These are phyloP conservation scores for Potentilla sterilis DNA, from an alignment of 306 rosid species.

Conservation along the genomic window DNA sequence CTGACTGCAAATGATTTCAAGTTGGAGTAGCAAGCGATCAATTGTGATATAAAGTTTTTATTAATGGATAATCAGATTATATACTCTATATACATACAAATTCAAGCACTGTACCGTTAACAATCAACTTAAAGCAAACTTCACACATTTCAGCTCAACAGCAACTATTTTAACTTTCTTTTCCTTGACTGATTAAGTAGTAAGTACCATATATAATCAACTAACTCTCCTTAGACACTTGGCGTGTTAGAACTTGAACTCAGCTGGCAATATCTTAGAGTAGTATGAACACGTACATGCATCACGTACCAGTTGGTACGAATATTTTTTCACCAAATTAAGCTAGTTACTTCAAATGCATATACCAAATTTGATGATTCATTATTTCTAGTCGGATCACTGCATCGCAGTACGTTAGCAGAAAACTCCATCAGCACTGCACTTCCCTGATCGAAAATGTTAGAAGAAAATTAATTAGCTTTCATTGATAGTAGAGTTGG, in stretches of 20 bases:
- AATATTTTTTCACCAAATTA: not conserved
- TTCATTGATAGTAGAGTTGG: not conserved
- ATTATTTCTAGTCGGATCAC: not conserved
- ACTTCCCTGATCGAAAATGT: not conserved
- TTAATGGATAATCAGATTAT: not conserved
- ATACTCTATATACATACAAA: not conserved
- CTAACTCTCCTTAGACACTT: not conserved
- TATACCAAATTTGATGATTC: not conserved
- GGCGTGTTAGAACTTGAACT: not conserved
- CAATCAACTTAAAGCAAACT: not conserved
- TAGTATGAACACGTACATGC: not conserved
- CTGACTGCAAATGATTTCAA: no score
- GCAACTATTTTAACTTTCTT: not conserved
- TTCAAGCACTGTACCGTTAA: not conserved
- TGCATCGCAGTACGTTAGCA: not conserved
- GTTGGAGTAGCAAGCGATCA: no score
- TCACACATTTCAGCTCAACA: not conserved
- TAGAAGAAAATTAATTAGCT: not conserved
- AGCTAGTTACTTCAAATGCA: not conserved
- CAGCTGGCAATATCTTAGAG: not conserved
- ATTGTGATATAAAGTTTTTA: no score
- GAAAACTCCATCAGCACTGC: not conserved
- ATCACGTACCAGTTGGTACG: not conserved
- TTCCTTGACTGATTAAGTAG: not conserved
- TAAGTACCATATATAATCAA: not conserved